A percentile compares a stretch with the other conserved stretches of the same genome.
These are phyloP conservation scores for Vanrija pseudolonga DNA, from an alignment of 1,284 basidiomycete genomes.

Conservation along the genomic window DNA sequence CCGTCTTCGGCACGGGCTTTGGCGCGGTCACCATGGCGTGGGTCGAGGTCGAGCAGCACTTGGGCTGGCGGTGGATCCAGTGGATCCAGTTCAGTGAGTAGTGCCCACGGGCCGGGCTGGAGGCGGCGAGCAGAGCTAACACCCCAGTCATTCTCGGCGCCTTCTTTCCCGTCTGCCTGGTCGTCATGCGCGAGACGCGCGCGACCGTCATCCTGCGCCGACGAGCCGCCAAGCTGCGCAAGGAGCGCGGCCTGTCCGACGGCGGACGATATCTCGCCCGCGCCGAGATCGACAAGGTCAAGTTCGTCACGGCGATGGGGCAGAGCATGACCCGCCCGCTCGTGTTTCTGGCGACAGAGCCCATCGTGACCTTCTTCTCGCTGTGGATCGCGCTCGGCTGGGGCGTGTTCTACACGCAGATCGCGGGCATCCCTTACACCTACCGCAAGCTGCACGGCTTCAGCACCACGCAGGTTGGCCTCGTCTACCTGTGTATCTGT, in stretches of 20 bases:
- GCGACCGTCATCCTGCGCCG: slow-evolving; percentile 43
- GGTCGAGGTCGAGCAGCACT: slow-evolving; percentile 58
- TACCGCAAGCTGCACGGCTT: slow-evolving; percentile 65
- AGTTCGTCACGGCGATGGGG: slow-evolving; percentile 35
- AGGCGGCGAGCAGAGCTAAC: no score
- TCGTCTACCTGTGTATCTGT: slow-evolving; percentile 58
- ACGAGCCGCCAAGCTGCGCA: slow-evolving; percentile 31
- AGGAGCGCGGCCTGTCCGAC: slow-evolving; percentile 34
- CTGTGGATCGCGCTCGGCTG: slow-evolving; percentile 73
- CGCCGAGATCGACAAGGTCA: slow-evolving; percentile 43
- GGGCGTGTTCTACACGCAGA: slow-evolving; percentile 68
- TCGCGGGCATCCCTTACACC: slow-evolving; percentile 63
- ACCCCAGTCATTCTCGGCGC: slow-evolving; percentile 29
- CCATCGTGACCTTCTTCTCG: slow-evolving; percentile 69
- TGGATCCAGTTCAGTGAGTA: slow-evolving; percentile 64
- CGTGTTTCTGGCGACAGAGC: slow-evolving; percentile 65
- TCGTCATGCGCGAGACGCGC: slow-evolving; percentile 46
- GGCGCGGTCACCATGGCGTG: slow-evolving; percentile 64
- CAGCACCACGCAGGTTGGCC: slow-evolving; percentile 61
- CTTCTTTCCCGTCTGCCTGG: slow-evolving; percentile 31
- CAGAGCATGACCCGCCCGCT: slow-evolving; percentile 36
- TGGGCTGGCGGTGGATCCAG: slow-evolving; percentile 77
- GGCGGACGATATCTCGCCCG: slow-evolving; percentile 45
- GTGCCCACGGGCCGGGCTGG: not conserved
- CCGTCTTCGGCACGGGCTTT: slow-evolving; percentile 60